Conservation (phyloP, 208 protist genomes). For the Crithidia fasciculata region DNA sequence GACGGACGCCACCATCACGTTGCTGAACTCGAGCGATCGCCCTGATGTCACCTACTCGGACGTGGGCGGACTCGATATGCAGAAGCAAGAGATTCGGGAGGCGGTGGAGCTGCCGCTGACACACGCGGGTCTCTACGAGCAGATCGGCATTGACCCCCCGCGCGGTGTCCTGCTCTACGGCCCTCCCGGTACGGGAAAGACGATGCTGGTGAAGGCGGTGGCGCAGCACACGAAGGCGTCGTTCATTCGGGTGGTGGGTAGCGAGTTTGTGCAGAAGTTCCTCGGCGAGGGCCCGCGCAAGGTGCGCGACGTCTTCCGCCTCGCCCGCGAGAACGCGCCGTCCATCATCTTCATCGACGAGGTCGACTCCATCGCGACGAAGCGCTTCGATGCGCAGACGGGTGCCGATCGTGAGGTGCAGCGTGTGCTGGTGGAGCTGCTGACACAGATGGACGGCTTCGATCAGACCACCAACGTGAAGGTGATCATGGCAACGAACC, state of each 20-base stretch:
- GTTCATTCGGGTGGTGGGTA: constrained; percentile 99
- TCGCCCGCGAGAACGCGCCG: constrained; percentile 98
- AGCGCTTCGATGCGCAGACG: constrained; percentile 99
- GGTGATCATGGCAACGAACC: constrained; percentile 99
- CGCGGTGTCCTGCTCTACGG: constrained; percentile 99
- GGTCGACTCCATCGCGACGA: constrained; percentile 99
- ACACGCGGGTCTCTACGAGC: constrained; percentile 98
- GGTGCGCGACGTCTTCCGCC: constrained; percentile 98
- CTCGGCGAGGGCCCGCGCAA: constrained; percentile 99
- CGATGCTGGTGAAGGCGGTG: constrained; percentile 99
- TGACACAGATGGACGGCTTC: constrained; percentile 99
- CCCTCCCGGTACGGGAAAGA: constrained; percentile 98
- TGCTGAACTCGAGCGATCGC: constrained; percentile 92
- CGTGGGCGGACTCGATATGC: constrained; percentile 99
- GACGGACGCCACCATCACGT: constrained; percentile 97
- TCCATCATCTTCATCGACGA: constrained; percentile 99
- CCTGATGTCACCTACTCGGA: constrained; percentile 97
- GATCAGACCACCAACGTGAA: constrained; percentile 99
- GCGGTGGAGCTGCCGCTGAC: constrained; percentile 99
- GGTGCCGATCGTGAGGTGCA: constrained; percentile 99
- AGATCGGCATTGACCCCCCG: constrained; percentile 99
- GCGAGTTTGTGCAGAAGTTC: constrained; percentile 99
- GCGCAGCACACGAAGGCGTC: constrained; percentile 98
- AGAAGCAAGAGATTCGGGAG: constrained; percentile 99
- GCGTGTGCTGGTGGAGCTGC: constrained; percentile 99